These are phyloP conservation scores for Xerocomus potaroensis DNA, from an alignment of 768 basidiomycete genomes.

Conservation along the genomic window DNA sequence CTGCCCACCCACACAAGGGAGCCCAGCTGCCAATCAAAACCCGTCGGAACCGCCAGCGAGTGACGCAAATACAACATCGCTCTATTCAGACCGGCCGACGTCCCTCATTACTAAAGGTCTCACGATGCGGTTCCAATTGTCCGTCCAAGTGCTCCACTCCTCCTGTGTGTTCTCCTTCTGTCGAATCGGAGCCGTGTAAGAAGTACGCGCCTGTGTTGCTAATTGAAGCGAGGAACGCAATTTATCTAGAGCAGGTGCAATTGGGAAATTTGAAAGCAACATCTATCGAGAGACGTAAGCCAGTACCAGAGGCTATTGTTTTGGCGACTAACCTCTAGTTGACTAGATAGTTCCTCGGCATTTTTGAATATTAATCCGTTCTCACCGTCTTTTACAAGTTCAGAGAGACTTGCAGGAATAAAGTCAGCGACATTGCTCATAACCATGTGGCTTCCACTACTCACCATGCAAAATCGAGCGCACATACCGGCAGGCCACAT, in stretches of 20 bases:
- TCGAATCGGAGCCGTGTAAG: slow-evolving; percentile 14
- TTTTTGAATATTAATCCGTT: slow-evolving; percentile 81
- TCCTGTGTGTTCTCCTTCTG: slow-evolving; percentile 31
- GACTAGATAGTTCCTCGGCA: slow-evolving; percentile 62
- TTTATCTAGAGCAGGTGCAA: slow-evolving; percentile 42
- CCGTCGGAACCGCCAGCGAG: not conserved
- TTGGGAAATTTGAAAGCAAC: slow-evolving; percentile 59
- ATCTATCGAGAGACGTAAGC: slow-evolving; percentile 34
- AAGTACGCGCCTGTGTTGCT: slow-evolving; percentile 26
- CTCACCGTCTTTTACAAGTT: slow-evolving; percentile 78
- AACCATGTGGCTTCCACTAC: slow-evolving; percentile 17
- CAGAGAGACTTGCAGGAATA: slow-evolving; percentile 55
- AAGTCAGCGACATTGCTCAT: slow-evolving; percentile 1
- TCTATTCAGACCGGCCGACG: slow-evolving; percentile 21
- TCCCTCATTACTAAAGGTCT: slow-evolving; percentile 49
- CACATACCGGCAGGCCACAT: slow-evolving; percentile 90
- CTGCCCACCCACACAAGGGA: too few species aligned
- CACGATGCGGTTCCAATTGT: slow-evolving; percentile 76
- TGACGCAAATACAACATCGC: not conserved
- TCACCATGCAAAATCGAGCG: slow-evolving; percentile 84
- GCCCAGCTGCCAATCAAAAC: not conserved
- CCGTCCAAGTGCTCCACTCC: slow-evolving; percentile 77
- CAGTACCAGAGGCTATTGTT: not conserved
- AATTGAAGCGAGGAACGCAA: slow-evolving; percentile 49
- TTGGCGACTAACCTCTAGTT: slow-evolving; percentile 48